Percentiles rank a stretch among this genome's conserved stretches.
phyloP scores from a whole-genome alignment of 768 basidiomycete species.

The Sarcodon aspratus region DNA sequence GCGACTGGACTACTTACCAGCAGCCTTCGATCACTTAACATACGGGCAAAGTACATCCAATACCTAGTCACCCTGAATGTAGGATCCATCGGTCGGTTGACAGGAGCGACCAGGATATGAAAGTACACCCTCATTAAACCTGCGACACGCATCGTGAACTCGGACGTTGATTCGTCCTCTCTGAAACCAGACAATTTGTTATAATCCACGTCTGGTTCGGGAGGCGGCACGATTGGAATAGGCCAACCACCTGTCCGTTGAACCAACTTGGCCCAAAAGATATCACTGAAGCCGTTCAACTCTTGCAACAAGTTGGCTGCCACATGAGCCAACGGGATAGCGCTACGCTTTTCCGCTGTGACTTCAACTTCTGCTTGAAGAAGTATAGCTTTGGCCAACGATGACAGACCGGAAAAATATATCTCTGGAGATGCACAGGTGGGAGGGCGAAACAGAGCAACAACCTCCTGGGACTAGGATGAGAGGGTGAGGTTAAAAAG shows the following conservation, averaged over 20 bases:
- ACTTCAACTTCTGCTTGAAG: constrained; percentile 93
- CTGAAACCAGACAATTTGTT: constrained; percentile 50
- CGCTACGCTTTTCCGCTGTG: constrained; percentile 77
- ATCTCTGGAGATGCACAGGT: constrained; percentile 22
- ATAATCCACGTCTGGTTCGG: constrained; percentile 33
- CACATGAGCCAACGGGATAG: constrained; percentile 72
- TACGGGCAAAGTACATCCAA: constrained; percentile 66
- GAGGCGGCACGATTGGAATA: constrained; percentile 52
- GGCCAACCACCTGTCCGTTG: constrained; percentile 88
- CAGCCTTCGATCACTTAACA: constrained; percentile 39
- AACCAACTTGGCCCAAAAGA: constrained; percentile 78
- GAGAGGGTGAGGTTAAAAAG: constrained; percentile 10
- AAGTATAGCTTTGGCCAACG: constrained; percentile 81
- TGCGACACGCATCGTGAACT: constrained; percentile 56
- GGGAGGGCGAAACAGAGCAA: constrained; percentile 26
- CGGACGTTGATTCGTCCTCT: constrained; percentile 43
- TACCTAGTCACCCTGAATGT: constrained; percentile 52
- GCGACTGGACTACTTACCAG: constrained; percentile 43
- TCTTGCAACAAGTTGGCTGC: constrained; percentile 53
- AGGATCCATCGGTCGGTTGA: constrained; percentile 29
- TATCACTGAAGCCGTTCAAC: constrained; percentile 46
- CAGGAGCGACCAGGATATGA: constrained; percentile 38
- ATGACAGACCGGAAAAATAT: constrained; percentile 72
- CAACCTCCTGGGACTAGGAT: constrained; percentile 27
- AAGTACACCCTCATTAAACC: constrained; percentile 88